Percentiles rank a stretch among this genome's conserved stretches.
phyloP scores from a whole-genome alignment of 331 rosid genomes.

The Telfairia occidentalis region DNA sequence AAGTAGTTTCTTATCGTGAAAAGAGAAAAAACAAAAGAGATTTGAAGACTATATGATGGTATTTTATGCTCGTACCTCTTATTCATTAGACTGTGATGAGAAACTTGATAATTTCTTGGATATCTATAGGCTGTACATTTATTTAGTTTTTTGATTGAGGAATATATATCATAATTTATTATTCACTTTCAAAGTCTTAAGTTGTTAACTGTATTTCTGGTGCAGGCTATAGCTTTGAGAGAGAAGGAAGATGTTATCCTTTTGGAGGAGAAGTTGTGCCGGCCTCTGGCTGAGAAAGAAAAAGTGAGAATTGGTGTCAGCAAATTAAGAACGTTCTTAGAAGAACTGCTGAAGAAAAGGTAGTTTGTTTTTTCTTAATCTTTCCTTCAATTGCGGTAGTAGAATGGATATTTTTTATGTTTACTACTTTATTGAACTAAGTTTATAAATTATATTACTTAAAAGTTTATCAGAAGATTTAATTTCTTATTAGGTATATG shows the following conservation, averaged over 20 bases:
- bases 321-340: constrained; percentile 71
- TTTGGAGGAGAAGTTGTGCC: constrained; percentile 75
- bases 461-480: constrained; percentile 9
- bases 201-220: not conserved
- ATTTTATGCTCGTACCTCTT: not conserved
- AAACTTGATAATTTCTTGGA: not conserved
- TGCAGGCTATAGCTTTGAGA: constrained; percentile 69
- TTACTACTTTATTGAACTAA: not conserved
- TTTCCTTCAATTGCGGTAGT: not conserved
- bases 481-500: constrained; percentile 66
- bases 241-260: constrained; percentile 73
- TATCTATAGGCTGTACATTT: not conserved
- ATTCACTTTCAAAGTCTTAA: not conserved
- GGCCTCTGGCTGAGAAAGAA: constrained; percentile 66
- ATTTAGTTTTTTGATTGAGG: not conserved
- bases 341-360: constrained; percentile 87
- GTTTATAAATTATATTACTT: constrained; percentile 12
- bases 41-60: not conserved
- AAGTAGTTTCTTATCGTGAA: not conserved
- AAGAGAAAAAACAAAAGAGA: not conserved
- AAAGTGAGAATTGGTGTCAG: constrained; percentile 88
- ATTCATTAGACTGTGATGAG: not conserved
- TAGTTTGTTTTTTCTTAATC: constrained; percentile 2
- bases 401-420: not conserved
- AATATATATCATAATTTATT: not conserved